Conservation (phyloP, 2,329 filamentous ascomycete genomes). For the Ceratocystiopsis sp. region DNA sequence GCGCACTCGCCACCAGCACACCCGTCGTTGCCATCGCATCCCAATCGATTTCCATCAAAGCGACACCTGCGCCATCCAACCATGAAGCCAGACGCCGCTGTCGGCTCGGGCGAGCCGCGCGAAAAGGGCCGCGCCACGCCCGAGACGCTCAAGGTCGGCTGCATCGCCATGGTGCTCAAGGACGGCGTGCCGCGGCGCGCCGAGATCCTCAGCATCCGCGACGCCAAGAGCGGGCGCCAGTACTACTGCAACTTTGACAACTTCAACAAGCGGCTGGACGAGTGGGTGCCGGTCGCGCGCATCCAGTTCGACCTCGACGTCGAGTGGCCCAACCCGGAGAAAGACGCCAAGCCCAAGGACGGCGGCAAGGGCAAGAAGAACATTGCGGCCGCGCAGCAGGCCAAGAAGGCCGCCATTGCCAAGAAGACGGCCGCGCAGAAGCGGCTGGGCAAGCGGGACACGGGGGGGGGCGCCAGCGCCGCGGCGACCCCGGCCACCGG, state of each 20-base stretch:
- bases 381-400: slow-evolving; percentile 23
- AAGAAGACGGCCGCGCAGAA: slow-evolving; percentile 38
- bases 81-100: slow-evolving; percentile 32
- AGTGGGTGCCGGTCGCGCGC: slow-evolving; percentile 73
- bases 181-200: slow-evolving; percentile 80
- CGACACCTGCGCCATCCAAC: slow-evolving; percentile 7
- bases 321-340: slow-evolving; percentile 89
- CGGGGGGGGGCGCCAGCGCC: slow-evolving; percentile 19
- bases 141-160: slow-evolving; percentile 54
- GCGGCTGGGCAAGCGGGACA: slow-evolving; percentile 32
- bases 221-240: slow-evolving; percentile 70
- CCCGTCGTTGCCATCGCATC: neutral
- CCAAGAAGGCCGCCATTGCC: slow-evolving; percentile 35
- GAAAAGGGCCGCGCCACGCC: slow-evolving; percentile 72
- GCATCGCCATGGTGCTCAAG: slow-evolving; percentile 44
- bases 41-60: neutral
- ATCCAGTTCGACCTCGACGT: slow-evolving; percentile 84
- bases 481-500: slow-evolving; percentile 19
- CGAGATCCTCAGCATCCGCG: slow-evolving; percentile 88
- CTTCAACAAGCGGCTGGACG: slow-evolving; percentile 75
- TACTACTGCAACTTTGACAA: slow-evolving; percentile 98
- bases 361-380: slow-evolving; percentile 44
- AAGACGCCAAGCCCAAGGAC: slow-evolving; percentile 54
- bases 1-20: neutral
- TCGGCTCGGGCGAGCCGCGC: slow-evolving; percentile 38